phyloP scores from a whole-genome alignment of 2,329 filamentous ascomycete species.

The Fusarium transvaalense region DNA sequence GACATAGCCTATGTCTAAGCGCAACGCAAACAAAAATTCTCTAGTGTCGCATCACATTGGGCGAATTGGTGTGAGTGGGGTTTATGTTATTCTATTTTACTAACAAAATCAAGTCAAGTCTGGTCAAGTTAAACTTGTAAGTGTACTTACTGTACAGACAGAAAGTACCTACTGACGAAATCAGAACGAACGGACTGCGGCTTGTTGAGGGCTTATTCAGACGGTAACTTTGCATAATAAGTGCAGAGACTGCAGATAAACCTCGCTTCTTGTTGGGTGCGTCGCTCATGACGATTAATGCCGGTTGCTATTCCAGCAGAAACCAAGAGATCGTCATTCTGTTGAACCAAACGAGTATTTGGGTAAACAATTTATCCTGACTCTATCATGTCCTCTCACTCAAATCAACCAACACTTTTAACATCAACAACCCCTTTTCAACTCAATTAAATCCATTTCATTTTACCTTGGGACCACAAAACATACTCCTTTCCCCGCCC shows the following conservation, averaged over 20 bases:
- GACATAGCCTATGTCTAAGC: not conserved
- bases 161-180: not conserved
- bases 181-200: not conserved
- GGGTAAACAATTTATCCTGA: conserved; percentile 1
- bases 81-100: not conserved
- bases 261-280: conserved; percentile 19
- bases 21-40: conserved; percentile 12
- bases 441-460: not conserved
- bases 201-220: conserved; percentile 20
- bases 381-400: not conserved
- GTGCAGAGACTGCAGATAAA: not conserved
- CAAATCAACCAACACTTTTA: not conserved
- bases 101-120: not conserved
- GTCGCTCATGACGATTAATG: conserved; percentile 11
- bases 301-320: not conserved
- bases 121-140: not conserved
- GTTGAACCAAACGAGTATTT: not conserved
- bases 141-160: too few relatives aligned
- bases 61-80: conserved; percentile 38
- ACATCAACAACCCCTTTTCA: not conserved
- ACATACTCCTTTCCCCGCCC: not conserved
- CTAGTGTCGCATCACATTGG: conserved; percentile 18
- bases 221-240: not conserved
- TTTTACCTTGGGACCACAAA: not conserved
- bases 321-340: conserved; percentile 4